Conservation (phyloP, 768 basidiomycete species). For the Panaeolus cyanescens region DNA sequence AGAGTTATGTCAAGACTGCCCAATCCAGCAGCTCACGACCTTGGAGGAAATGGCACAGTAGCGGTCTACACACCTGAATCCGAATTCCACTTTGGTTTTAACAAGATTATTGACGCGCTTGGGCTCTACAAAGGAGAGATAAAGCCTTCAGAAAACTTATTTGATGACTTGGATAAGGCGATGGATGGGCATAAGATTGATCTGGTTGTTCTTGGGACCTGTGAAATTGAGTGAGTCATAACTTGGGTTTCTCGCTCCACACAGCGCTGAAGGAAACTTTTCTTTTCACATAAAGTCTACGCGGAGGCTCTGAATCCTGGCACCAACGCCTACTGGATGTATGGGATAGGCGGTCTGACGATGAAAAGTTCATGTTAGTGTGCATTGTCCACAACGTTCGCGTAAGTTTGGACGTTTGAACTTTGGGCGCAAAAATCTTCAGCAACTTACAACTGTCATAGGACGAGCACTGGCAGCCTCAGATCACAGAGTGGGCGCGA, state of each 20-base stretch:
- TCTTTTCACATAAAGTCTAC: background rate
- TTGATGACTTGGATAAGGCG: background rate
- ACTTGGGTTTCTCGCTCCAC: too few relatives aligned
- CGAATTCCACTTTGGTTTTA: background rate
- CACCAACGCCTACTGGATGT: background rate
- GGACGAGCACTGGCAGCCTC: background rate
- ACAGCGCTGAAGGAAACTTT: too few relatives aligned
- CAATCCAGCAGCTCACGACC: background rate
- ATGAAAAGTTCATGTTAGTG: background rate
- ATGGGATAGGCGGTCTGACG: background rate
- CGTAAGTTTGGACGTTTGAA: background rate
- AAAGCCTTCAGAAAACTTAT: background rate
- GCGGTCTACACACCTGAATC: background rate
- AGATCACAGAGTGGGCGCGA: background rate
- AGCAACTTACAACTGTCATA: background rate
- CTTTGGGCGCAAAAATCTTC: background rate
- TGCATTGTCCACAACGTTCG: background rate
- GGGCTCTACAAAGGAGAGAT: background rate
- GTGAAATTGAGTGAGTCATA: background rate
- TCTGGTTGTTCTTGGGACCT: background rate
- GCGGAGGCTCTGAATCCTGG: background rate
- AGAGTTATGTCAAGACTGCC: background rate
- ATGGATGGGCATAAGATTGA: background rate
- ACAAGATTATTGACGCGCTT: background rate
- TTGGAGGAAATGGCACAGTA: background rate